These are phyloP conservation scores for Thielaviopsis ethacetica DNA, from an alignment of 2,329 filamentous ascomycete species.

Conservation along the genomic window DNA sequence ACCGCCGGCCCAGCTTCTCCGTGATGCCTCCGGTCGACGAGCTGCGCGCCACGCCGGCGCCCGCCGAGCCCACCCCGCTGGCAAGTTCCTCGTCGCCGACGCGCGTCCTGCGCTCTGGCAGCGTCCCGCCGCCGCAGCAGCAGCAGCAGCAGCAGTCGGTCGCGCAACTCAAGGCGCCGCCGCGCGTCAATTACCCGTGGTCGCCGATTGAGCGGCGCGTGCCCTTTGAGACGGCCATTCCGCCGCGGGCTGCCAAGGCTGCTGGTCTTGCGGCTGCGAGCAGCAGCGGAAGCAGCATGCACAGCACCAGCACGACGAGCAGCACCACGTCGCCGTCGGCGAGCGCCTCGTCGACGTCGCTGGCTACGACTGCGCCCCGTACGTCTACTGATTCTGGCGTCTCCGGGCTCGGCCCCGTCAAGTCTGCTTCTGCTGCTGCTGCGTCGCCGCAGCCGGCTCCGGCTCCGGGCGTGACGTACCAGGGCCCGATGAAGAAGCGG, in stretches of 20 bases:
- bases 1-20: conserved; percentile 49
- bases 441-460: conserved; percentile 18
- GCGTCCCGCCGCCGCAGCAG: conserved; percentile 22
- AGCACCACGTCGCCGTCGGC: background rate
- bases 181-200: conserved; percentile 40
- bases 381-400: conserved; percentile 26
- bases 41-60: conserved; percentile 30
- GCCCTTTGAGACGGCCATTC: conserved; percentile 29
- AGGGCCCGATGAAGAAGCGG: conserved; percentile 88
- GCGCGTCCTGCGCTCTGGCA: conserved; percentile 16
- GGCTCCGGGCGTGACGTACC: conserved; percentile 45
- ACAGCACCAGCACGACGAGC: too few relatives aligned
- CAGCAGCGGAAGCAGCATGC: background rate
- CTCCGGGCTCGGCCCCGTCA: conserved; percentile 21
- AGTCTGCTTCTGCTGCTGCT: conserved; percentile 17
- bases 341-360: background rate
- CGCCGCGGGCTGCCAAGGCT: conserved; percentile 16
- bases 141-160: conserved; percentile 18
- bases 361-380: conserved; percentile 23
- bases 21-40: conserved; percentile 56
- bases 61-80: conserved; percentile 1
- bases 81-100: conserved; percentile 17
- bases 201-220: conserved; percentile 29
- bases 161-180: conserved; percentile 24
- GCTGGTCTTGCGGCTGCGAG: background rate